Conservation (phyloP, 352 stramenopile species). For the Blastocystis sp. region DNA sequence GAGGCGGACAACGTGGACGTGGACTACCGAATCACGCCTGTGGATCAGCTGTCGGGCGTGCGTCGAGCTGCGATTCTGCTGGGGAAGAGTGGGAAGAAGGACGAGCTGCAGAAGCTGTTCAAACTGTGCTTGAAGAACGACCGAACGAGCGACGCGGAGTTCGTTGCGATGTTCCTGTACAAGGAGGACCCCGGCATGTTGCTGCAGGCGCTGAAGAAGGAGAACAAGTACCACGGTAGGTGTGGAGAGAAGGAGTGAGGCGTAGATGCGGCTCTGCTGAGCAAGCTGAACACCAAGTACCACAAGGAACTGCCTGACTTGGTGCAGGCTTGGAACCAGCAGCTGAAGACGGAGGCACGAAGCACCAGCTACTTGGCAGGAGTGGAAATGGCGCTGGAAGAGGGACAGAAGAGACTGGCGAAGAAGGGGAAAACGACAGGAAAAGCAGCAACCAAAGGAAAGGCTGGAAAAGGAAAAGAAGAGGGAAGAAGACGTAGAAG, state of each 20-base stretch:
- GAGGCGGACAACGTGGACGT: constrained; percentile 31
- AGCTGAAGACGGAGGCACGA: constrained; percentile 19
- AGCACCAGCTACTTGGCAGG: background rate
- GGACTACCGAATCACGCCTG: constrained; percentile 35
- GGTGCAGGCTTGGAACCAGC: constrained; percentile 46
- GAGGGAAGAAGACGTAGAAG: constrained; percentile 47
- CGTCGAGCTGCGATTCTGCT: constrained; percentile 23
- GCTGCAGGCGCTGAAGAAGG: constrained; percentile 45
- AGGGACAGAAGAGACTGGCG: background rate
- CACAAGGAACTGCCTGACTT: constrained; percentile 54
- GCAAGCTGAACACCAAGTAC: constrained; percentile 50
- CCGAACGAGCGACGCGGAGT: constrained; percentile 23
- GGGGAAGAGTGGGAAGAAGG: constrained; percentile 53
- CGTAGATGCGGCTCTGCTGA: constrained; percentile 46
- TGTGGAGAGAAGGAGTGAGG: background rate
- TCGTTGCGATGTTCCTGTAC: constrained; percentile 37
- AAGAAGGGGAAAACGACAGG: background rate
- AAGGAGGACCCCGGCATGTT: constrained; percentile 44
- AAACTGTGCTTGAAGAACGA: constrained; percentile 39
- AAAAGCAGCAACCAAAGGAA: background rate
- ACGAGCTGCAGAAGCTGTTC: constrained; percentile 54
- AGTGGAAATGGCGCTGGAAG: constrained; percentile 49
- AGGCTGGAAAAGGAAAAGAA: background rate
- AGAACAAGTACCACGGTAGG: constrained; percentile 35
- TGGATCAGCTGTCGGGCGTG: constrained; percentile 44